Percentiles rank a stretch among this genome's conserved stretches.
phyloP scores from a whole-genome alignment of 106 monocot genomes.

The Dendrobium chrysotoxum region DNA sequence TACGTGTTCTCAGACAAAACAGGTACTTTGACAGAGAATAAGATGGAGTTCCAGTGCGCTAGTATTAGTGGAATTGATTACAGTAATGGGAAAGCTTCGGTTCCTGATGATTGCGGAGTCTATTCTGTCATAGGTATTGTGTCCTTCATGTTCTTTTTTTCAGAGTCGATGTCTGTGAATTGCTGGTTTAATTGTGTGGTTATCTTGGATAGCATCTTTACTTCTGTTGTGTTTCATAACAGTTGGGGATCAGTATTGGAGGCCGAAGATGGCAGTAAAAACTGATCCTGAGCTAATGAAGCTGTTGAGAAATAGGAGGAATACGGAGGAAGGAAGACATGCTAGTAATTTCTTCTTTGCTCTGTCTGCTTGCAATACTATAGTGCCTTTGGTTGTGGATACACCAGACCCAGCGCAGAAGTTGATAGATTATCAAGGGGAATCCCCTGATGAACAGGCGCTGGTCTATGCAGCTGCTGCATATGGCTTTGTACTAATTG shows the following conservation, averaged over 20 bases:
- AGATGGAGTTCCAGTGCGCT: constrained; percentile 91
- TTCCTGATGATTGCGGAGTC: constrained; percentile 5
- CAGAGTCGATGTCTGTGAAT: neutral
- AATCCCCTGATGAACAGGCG: constrained; percentile 96
- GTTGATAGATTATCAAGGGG: constrained; percentile 89
- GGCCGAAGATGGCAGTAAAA: constrained; percentile 65
- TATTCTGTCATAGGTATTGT: constrained; percentile 39
- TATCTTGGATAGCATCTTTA: neutral
- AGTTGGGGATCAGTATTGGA: constrained; percentile 56
- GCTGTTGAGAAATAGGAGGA: constrained; percentile 30
- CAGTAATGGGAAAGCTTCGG: constrained; percentile 14
- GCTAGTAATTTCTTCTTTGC: constrained; percentile 69
- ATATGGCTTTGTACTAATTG: constrained; percentile 87
- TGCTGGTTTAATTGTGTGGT: neutral
- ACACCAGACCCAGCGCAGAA: constrained; percentile 36
- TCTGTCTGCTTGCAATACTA: constrained; percentile 82
- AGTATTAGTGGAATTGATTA: constrained; percentile 69
- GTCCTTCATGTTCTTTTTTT: constrained; percentile 1
- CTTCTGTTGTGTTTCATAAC: constrained; percentile 16
- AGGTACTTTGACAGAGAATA: constrained; percentile 91
- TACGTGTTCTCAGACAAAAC: constrained; percentile 96
- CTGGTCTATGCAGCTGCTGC: constrained; percentile 89
- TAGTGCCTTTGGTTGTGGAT: constrained; percentile 63
- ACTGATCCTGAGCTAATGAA: constrained; percentile 54
- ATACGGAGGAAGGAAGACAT: constrained; percentile 29